A percentile compares a stretch with the other conserved stretches of the same genome.
Conservation (phyloP, 2,329 filamentous ascomycete genomes). For the Trichophyton verrucosum region DNA sequence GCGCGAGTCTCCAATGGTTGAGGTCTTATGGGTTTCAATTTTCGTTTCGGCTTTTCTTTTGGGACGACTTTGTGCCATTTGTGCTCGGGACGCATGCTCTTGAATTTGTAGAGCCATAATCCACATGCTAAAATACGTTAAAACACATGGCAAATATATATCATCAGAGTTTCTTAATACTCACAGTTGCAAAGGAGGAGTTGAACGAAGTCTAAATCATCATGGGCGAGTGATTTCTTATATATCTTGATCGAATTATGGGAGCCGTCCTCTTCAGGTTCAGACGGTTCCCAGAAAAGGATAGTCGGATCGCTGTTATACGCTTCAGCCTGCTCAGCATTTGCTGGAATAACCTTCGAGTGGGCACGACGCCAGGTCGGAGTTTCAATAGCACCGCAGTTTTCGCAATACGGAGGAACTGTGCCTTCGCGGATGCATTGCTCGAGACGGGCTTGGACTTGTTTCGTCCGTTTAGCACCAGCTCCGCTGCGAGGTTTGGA, state of each 20-base stretch:
- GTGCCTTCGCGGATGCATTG: slow-evolving; percentile 60
- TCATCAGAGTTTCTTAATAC: slow-evolving; percentile 23
- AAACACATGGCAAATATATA: slow-evolving; percentile 14
- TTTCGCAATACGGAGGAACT: slow-evolving; percentile 77
- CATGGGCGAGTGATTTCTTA: slow-evolving; percentile 55
- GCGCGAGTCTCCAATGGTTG: slow-evolving; percentile 20
- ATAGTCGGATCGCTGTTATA: slow-evolving; percentile 61
- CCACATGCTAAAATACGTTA: slow-evolving; percentile 55
- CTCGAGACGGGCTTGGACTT: slow-evolving; percentile 45
- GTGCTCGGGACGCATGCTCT: slow-evolving; percentile 66
- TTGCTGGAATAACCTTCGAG: slow-evolving; percentile 60
- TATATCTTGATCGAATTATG: slow-evolving; percentile 59
- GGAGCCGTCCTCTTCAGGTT: slow-evolving; percentile 50
- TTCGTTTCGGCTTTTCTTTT: slow-evolving; percentile 30
- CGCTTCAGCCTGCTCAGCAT: slow-evolving; percentile 47
- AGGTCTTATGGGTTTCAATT: slow-evolving; percentile 20
- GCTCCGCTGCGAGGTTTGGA: slow-evolving; percentile 34
- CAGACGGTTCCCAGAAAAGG: slow-evolving; percentile 58
- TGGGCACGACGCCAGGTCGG: slow-evolving; percentile 93
- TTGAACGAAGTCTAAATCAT: slow-evolving; percentile 60
- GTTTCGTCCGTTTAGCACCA: slow-evolving; percentile 54
- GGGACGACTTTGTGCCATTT: slow-evolving; percentile 58
- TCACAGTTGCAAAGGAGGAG: slow-evolving; percentile 77
- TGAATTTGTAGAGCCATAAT: slow-evolving; percentile 85
- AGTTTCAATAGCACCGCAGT: slow-evolving; percentile 91